A percentile compares a stretch with the other conserved stretches of the same genome.
phyloP scores from a whole-genome alignment of 768 basidiomycete species.

The Suillus hirtellus region DNA sequence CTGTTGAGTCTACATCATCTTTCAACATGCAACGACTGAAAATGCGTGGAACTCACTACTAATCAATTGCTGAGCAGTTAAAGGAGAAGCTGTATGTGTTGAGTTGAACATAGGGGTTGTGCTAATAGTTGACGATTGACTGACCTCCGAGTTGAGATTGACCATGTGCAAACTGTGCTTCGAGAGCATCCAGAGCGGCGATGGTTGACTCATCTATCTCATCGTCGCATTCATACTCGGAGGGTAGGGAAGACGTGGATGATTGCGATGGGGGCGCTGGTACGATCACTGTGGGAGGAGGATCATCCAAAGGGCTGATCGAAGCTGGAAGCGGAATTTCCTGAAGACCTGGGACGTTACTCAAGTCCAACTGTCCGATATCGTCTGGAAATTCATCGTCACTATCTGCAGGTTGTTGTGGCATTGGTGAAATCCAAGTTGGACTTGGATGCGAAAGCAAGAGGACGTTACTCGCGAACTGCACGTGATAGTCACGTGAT shows the following conservation, averaged over 20 bases:
- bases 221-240: slow-evolving; percentile 4
- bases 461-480: not conserved
- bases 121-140: not conserved
- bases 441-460: not conserved
- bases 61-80: not conserved
- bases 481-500: not conserved
- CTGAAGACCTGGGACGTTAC: slow-evolving; percentile 37
- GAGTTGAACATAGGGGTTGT: not conserved
- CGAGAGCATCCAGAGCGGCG: not conserved
- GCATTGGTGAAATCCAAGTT: slow-evolving; percentile 20
- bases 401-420: slow-evolving; percentile 18
- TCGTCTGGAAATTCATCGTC: slow-evolving; percentile 62
- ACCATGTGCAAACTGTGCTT: slow-evolving; percentile 1
- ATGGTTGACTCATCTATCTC: slow-evolving; percentile 1
- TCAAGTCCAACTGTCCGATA: slow-evolving; percentile 50
- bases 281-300: not conserved
- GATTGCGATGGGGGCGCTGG: not conserved
- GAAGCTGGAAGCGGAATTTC: slow-evolving; percentile 8
- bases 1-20: not conserved
- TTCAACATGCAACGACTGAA: not conserved
- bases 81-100: not conserved
- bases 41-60: not conserved
- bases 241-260: not conserved
- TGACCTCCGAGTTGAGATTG: slow-evolving; percentile 2
- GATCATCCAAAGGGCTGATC: slow-evolving; percentile 5